phyloP scores from a whole-genome alignment of 768 basidiomycete species.

The Collybia nuda region DNA sequence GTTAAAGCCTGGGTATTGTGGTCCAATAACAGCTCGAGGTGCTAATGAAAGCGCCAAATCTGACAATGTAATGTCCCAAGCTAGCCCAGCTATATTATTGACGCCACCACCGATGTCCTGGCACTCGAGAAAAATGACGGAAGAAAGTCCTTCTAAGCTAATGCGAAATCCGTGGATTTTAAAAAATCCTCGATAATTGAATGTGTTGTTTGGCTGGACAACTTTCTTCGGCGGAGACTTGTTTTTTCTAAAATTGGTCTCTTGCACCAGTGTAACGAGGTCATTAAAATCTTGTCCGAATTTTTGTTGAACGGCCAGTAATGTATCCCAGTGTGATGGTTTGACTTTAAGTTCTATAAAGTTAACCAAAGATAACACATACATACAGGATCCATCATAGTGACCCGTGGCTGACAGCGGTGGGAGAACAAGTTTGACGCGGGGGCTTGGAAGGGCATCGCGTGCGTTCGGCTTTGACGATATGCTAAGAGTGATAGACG shows the following conservation, averaged over 20 bases:
- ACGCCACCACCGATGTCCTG: constrained; percentile 68
- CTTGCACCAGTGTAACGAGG: constrained; percentile 62
- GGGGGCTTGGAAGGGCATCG: constrained; percentile 38
- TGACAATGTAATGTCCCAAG: constrained; percentile 71
- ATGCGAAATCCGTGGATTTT: constrained; percentile 82
- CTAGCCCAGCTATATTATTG: constrained; percentile 41
- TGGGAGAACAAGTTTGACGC: constrained; percentile 67
- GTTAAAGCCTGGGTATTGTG: constrained; percentile 44
- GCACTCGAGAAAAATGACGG: constrained; percentile 75
- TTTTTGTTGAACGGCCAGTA: constrained; percentile 83
- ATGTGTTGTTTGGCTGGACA: constrained; percentile 3
- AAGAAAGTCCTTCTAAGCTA: constrained; percentile 72
- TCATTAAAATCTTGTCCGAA: constrained; percentile 90
- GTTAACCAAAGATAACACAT: constrained; percentile 62
- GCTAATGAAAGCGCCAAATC: constrained; percentile 86
- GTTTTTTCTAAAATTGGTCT: constrained; percentile 42
- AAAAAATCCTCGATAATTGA: constrained; percentile 49
- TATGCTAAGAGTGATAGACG: constrained; percentile 61
- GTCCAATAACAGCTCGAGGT: constrained; percentile 42
- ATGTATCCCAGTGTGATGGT: constrained; percentile 80
- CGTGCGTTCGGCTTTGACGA: constrained; percentile 42
- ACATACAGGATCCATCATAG: constrained; percentile 47
- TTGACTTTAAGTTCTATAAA: constrained; percentile 74
- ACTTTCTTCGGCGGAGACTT: constrained; percentile 18
- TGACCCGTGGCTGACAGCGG: constrained; percentile 61